phyloP scores from a whole-genome alignment of 2,329 filamentous ascomycete species.

The Apiospora marii region DNA sequence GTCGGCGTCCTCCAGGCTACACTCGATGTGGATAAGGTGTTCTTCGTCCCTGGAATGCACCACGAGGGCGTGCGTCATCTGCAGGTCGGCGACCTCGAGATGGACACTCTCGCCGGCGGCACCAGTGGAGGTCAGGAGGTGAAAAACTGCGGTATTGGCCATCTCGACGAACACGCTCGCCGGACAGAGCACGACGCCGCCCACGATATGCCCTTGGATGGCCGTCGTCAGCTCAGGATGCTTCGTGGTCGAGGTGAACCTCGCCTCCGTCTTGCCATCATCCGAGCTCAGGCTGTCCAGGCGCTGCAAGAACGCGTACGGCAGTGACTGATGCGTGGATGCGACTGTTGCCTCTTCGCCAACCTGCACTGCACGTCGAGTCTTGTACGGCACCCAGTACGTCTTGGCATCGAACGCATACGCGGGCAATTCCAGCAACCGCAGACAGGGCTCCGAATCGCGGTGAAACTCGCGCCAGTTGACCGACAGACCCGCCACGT shows the following conservation, averaged over 20 bases:
- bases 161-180: conserved; percentile 16
- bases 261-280: conserved; percentile 10
- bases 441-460: conserved; percentile 22
- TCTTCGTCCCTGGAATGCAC: conserved; percentile 9
- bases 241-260: conserved; percentile 13
- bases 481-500: neutral
- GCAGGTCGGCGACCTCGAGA: conserved; percentile 19
- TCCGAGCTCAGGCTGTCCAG: conserved; percentile 8
- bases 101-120: conserved; percentile 8
- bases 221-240: conserved; percentile 20
- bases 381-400: conserved; percentile 24
- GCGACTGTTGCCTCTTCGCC: neutral
- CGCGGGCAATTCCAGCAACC: neutral
- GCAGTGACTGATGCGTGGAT: neutral
- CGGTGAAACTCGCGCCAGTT: conserved; percentile 21
- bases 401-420: conserved; percentile 22
- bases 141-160: conserved; percentile 3
- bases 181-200: conserved; percentile 18
- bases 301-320: conserved; percentile 17
- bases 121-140: conserved; percentile 1
- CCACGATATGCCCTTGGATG: conserved; percentile 17
- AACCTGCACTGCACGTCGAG: neutral
- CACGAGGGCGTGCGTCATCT: conserved; percentile 21
- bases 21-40: conserved; percentile 19
- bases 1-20: neutral